Evolutionary conservation across 257 asterid species (phyloP), one percentile per base, ranked within the genome.

Genomic region (Gentiana macrophylla): DNA sequence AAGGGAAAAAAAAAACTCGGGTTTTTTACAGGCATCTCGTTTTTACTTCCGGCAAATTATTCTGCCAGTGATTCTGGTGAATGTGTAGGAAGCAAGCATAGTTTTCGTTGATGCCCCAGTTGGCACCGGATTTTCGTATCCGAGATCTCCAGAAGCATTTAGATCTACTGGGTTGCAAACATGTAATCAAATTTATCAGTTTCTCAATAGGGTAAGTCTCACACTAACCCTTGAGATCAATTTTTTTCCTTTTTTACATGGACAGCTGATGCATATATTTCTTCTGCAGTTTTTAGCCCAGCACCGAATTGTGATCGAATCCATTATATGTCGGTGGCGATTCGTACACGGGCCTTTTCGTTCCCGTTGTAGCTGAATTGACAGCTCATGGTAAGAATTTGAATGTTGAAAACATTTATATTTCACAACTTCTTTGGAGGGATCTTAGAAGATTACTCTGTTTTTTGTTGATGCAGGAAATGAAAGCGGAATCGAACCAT

Each of bases 301-400:
- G 37, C 77, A 71, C 59, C 62, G 77, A 73, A 10, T 70, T 73
- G 37, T 52, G 35, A 36, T 67, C 77, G n/a, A 77, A 67, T 47
- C 59, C 69, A 32, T 13, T 77, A 7, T 77, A 77, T 24, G 55
- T 73, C 57, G 79, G 46, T 24, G 83, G 79, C 32, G 79, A 77
- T 60, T 77, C 82, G 3, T 77, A 63, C 53, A 45, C 72, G 0
- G 82, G 82, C 48, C 35, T 70, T 32, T 35, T 56, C 45, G 43
- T 67, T 57, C 82, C 82, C 4, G 63, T 74, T 46, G 46, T 73
- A 37, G 49, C 60, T 12, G 67, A 72, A 47, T 32, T 64, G 12
- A 70, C 73, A 72, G 53, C 74, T 34, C 45, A 70, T 48, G 82
- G 82, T 69, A 65, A 68, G 50, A 15, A 5, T 9, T 49, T 48